Base-by-base conservation (phyloP, 2,329 filamentous ascomycete species). In the Fusarium sp. region DNA sequence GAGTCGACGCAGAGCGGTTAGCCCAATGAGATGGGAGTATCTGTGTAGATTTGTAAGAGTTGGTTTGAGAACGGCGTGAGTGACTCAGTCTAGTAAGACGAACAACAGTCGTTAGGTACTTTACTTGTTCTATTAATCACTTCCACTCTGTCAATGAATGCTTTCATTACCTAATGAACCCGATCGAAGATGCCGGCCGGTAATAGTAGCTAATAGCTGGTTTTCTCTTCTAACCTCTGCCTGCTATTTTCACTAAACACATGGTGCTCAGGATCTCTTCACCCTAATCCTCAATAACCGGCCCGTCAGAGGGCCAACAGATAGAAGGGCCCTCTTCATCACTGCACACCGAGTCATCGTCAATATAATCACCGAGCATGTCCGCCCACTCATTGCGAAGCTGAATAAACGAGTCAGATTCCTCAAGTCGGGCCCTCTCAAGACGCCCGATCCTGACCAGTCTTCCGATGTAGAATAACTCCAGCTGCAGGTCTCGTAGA, bases 21-120 rank as follows among this genome's bases (percentile, higher is more conserved):
- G 52, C 11, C 70, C 70, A 73, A 73, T 72, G 54, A 68, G 61
- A 18, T 44, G 12, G 34, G 18, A 38, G 34, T 38, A n/a, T 38
- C 18, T 7, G 18, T 11, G 10, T n/a, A 38, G 32, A 18, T n/a
- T n/a, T 38, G 32, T n/a, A 38, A 38, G 34, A 38, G 34, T 38
- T n/a, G 34, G 34, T n/a, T n/a, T n/a, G 34, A 38, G 34, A 38
- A 38, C 18, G 34, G 34, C 10, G 34, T n/a, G 12, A 18, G 34
- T n/a, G 34, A 38, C 10, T n/a, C 6, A 12, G n/a, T n/a, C 34
- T 38, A n/a, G 10, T 38, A 38, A 38, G 16, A n/a, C 18, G 34
- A n/a, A 38, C 18, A 38, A 38, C 34, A n/a, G 34, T 11, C 18
- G n/a, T 38, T n/a, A 27, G 25, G 10, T 27, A 7, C 18, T 29